Conservation (phyloP, 306 rosid genomes). For the Dryas octopetala region DNA sequence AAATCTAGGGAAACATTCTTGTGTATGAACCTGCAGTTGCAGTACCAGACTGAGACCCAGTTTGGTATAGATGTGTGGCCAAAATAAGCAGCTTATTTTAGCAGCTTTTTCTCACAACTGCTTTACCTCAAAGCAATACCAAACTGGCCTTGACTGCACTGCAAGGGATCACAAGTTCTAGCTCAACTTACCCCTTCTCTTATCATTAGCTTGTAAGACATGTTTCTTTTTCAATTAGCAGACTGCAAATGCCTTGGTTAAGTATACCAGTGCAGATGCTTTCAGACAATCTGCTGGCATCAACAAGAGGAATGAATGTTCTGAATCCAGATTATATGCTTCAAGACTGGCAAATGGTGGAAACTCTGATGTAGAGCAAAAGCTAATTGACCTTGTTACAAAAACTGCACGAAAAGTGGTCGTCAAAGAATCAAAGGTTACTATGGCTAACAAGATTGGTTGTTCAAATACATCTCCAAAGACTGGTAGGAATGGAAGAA, state of each 20-base stretch:
- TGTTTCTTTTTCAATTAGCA: slow-evolving; percentile 37
- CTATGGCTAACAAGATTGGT: slow-evolving; percentile 34
- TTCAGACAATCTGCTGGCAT: slow-evolving; percentile 30
- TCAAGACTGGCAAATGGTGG: slow-evolving; percentile 24
- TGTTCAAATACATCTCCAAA: slow-evolving; percentile 29
- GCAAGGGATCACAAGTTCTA: slow-evolving; percentile 8
- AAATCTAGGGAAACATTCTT: background rate
- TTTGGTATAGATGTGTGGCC: too few species aligned
- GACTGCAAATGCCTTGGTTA: slow-evolving; percentile 41
- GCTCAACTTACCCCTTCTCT: slow-evolving; percentile 2
- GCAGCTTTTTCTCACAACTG: too few species aligned
- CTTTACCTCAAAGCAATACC: too few species aligned
- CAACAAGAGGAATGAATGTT: slow-evolving; percentile 34
- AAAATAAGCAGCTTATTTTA: too few species aligned
- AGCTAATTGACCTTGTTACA: slow-evolving; percentile 35
- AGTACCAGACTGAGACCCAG: background rate
- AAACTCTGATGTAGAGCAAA: slow-evolving; percentile 43
- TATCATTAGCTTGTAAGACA: slow-evolving; percentile 23
- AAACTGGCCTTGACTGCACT: background rate
- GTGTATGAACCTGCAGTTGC: background rate
- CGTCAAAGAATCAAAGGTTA: slow-evolving; percentile 34
- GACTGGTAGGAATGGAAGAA: slow-evolving; percentile 7
- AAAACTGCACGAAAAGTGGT: slow-evolving; percentile 33
- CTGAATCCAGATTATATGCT: slow-evolving; percentile 22
- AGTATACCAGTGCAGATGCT: slow-evolving; percentile 31